Evolutionary conservation across 345 rosid species (phyloP), one percentile per base, ranked within the genome.

Genomic region (Pistacia vera): DNA sequence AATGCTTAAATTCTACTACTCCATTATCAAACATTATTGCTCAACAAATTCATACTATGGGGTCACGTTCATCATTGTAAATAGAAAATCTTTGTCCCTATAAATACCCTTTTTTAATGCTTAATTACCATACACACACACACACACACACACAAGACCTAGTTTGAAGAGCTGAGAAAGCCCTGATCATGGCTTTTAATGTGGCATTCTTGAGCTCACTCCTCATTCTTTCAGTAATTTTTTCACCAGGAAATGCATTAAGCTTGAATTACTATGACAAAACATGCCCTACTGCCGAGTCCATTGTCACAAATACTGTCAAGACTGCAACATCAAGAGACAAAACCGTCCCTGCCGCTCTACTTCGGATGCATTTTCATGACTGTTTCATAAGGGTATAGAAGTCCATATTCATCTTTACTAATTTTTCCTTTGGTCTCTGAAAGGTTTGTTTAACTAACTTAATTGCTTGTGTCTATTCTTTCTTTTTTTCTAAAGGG

Each of bases 291-390:
- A 30, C 57, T 28, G 79, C 70, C 2, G 90, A 86, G 48, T 33
- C 41, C 5, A 73, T 82, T 3, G 80, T 84, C 13, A 57, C 85
- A 7, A 49, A 77, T 7, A 75, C 76, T 2, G 85, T 86, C 68
- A 66, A 79, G 80, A 68, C 61, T 1, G 86, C 85, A 8, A 57
- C 78, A 54, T 41, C 7, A 44, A 79, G 64, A 56, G 90, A 86
- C 63, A 84, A 79, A 59, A 81, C 82, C 33, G 83, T 84, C 41
- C 86, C 86, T 11, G 90, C 87, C 2, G 82, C 87, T 3, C 71
- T 86, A 22, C 86, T 86, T 57, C 71, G 87, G 65, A 84, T 86
- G 90, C 90, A 86, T 79, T 82, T 86, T 80, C 87, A 84, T 14
- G 90, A 86, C 73, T 84, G 87, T 44, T 86, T 84, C 70, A 75